Conservation (phyloP, 2,329 filamentous ascomycete species). For the Penicillium sp. region DNA sequence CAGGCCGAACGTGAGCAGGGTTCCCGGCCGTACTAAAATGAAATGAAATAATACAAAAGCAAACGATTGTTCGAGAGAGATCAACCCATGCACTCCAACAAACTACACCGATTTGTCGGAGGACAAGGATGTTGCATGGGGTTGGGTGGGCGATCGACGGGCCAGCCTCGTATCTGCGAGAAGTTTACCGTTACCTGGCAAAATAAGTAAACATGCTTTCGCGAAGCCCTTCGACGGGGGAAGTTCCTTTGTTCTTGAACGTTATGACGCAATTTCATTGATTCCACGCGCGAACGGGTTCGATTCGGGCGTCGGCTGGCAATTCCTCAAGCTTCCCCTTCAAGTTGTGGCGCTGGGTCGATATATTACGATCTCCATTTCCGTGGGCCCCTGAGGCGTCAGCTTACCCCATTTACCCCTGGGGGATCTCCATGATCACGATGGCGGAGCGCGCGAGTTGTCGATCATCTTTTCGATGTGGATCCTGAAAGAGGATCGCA, state of each 20-base stretch:
- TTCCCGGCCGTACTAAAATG: constrained; percentile 5
- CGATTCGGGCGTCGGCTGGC: background rate
- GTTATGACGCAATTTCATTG: background rate
- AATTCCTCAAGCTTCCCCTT: constrained; percentile 5
- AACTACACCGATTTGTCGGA: too few relatives aligned
- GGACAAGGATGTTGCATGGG: too few relatives aligned
- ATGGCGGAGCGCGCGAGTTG: constrained; percentile 11
- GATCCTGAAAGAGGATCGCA: constrained; percentile 12
- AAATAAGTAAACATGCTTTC: constrained; percentile 2
- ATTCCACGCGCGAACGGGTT: background rate
- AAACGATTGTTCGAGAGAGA: too few relatives aligned
- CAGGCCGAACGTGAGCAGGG: constrained; percentile 34
- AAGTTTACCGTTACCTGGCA: background rate
- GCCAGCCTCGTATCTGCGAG: constrained; percentile 5
- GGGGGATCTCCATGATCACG: background rate
- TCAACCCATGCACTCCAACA: too few relatives aligned
- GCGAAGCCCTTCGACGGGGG: background rate
- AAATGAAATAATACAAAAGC: too few relatives aligned
- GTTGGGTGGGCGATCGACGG: too few relatives aligned
- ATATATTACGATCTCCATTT: constrained; percentile 24
- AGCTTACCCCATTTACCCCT: constrained; percentile 10
- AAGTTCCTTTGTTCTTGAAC: background rate
- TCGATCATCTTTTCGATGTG: constrained; percentile 19
- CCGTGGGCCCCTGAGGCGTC: constrained; percentile 11
- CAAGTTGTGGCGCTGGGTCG: constrained; percentile 11